These are phyloP conservation scores for Polygonum maritimum DNA, from an alignment of 148 eudicot species.

Conservation along the genomic window DNA sequence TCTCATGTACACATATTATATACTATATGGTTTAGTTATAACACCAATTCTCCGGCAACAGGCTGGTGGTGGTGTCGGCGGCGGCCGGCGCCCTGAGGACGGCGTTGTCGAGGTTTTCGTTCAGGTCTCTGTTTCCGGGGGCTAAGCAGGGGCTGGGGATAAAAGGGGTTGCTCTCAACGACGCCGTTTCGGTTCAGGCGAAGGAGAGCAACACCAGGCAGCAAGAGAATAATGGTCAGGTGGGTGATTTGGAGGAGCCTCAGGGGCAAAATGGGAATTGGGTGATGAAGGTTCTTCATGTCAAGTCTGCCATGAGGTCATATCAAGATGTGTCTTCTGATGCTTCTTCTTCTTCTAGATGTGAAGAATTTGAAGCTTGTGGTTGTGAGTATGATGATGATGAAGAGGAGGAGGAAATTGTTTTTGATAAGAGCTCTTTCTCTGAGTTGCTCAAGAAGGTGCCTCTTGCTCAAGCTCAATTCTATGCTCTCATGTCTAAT, in stretches of 20 bases:
- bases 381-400: constrained; percentile 17
- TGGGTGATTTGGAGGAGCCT: constrained; percentile 2
- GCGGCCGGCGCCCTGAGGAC: neutral
- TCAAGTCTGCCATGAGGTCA: constrained; percentile 41
- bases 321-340: constrained; percentile 8
- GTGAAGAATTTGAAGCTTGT: constrained; percentile 28
- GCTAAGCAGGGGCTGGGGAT: constrained; percentile 21
- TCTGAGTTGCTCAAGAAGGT: constrained; percentile 70
- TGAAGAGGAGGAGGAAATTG: constrained; percentile 24
- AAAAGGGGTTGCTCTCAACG: constrained; percentile 33
- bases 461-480: constrained; percentile 57
- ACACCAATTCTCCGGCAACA: constrained; percentile 20
- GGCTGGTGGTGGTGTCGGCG: constrained; percentile 13
- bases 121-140: constrained; percentile 57
- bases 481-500: constrained; percentile 81
- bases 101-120: constrained; percentile 43
- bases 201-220: constrained; percentile 7
- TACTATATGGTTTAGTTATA: too few relatives aligned
- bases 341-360: constrained; percentile 9
- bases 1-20: too few relatives aligned
- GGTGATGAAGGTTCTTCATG: constrained; percentile 71
- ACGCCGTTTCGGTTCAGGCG: constrained; percentile 55
- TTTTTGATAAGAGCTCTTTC: constrained; percentile 61
- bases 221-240: constrained; percentile 21
- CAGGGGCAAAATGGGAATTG: constrained; percentile 46